These are phyloP conservation scores for Fusarium torreyae DNA, from an alignment of 2,329 filamentous ascomycete species.

Conservation along the genomic window DNA sequence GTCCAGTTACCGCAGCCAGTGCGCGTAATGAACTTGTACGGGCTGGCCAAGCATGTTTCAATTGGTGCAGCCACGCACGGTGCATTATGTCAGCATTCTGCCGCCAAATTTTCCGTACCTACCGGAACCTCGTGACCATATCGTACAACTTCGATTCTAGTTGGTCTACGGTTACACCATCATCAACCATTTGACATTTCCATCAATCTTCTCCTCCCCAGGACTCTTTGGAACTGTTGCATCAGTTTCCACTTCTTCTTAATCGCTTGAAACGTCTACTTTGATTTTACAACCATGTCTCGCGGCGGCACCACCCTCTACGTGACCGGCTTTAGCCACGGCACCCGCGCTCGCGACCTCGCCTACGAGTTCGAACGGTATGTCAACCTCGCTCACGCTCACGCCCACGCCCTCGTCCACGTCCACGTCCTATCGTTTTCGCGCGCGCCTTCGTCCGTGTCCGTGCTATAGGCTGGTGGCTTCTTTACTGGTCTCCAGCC, in stretches of 20 bases:
- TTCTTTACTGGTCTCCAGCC: constrained; percentile 46
- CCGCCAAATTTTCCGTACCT: constrained; percentile 48
- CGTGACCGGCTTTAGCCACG: constrained; percentile 99
- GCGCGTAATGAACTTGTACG: neutral
- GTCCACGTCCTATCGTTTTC: constrained; percentile 55
- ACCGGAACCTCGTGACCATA: constrained; percentile 41
- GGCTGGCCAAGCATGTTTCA: constrained; percentile 2
- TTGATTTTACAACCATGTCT: constrained; percentile 76
- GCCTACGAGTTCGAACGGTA: constrained; percentile 99
- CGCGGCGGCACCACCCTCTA: constrained; percentile 94
- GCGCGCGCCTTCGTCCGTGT: constrained; percentile 48
- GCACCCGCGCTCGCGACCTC: constrained; percentile 98
- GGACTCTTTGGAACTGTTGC: constrained; percentile 46
- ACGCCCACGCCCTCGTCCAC: constrained; percentile 58
- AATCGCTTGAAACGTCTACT: constrained; percentile 18
- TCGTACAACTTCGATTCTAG: constrained; percentile 38
- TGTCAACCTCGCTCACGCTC: constrained; percentile 73
- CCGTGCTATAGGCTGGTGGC: constrained; percentile 41
- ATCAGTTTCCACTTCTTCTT: constrained; percentile 42
- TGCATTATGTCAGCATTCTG: constrained; percentile 48
- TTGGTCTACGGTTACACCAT: constrained; percentile 31
- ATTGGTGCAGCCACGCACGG: constrained; percentile 2
- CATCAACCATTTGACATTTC: constrained; percentile 33
- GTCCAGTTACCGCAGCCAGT: neutral
- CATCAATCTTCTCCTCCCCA: constrained; percentile 42